Evolutionary conservation across 176 grass and related monocot species (phyloP).

Genomic region (Eleusine indica): DNA sequence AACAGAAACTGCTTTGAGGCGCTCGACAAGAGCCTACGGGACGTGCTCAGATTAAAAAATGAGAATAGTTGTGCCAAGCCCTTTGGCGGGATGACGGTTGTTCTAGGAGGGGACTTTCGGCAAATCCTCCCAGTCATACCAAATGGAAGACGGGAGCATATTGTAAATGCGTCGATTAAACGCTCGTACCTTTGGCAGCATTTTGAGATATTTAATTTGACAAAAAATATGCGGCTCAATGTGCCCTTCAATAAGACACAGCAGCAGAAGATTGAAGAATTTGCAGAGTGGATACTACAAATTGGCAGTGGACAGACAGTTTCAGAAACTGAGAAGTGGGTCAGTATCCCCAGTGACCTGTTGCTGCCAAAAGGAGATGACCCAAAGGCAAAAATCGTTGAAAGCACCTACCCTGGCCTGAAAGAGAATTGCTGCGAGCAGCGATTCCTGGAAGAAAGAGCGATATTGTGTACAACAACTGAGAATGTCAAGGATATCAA

Average conservation of each 20-base stretch:
- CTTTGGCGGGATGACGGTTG: conserved; percentile 17
- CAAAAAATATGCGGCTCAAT: conserved; percentile 28
- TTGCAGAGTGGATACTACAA: conserved; percentile 15
- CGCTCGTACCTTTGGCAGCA: conserved; percentile 18
- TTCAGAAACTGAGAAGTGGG: not conserved
- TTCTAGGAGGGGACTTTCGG: conserved; percentile 28
- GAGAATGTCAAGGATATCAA: not conserved
- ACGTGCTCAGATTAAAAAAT: conserved; percentile 1
- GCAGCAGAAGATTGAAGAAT: not conserved
- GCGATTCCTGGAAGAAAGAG: not conserved
- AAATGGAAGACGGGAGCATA: not conserved
- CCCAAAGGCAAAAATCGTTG: not conserved
- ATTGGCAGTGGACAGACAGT: conserved; percentile 1
- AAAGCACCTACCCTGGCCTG: not conserved
- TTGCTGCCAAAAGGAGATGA: not conserved
- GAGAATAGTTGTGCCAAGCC: not conserved
- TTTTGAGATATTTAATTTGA: conserved; percentile 18
- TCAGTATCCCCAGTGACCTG: not conserved
- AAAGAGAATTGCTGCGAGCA: not conserved
- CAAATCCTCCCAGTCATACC: conserved; percentile 27
- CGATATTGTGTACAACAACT: not conserved
- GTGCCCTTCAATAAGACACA: not conserved
- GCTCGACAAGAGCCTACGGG: conserved; percentile 19
- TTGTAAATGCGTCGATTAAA: conserved; percentile 23
- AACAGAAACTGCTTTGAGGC: conserved; percentile 21